These are phyloP conservation scores for Talaromyces thailandensis DNA, from an alignment of 495 filamentous ascomycete genomes.

Conservation along the genomic window DNA sequence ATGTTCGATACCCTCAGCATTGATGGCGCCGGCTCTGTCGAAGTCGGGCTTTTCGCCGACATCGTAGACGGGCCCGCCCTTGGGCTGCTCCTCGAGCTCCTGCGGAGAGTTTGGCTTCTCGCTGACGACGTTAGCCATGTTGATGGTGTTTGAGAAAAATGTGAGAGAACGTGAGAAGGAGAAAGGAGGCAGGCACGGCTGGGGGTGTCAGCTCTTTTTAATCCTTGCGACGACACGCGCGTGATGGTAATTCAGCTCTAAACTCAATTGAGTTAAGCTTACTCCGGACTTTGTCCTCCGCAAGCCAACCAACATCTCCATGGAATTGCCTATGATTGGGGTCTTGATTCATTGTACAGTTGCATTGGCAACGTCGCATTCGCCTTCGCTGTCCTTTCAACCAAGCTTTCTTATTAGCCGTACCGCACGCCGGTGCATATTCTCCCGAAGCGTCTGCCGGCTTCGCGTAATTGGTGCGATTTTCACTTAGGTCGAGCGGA, in stretches of 20 bases:
- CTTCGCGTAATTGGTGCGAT: not conserved
- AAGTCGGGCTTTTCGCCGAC: constrained; percentile 34
- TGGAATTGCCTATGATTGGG: constrained; percentile 3
- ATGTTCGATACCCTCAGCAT: constrained; percentile 35
- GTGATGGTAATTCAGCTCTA: constrained; percentile 13
- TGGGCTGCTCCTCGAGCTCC: constrained; percentile 31
- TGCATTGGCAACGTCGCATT: not conserved
- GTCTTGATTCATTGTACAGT: constrained; percentile 11
- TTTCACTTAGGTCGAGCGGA: constrained; percentile 16
- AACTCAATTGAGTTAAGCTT: constrained; percentile 23
- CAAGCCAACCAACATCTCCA: constrained; percentile 12
- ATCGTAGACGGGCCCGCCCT: constrained; percentile 28
- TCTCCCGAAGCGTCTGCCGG: constrained; percentile 1
- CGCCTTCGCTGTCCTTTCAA: constrained; percentile 1
- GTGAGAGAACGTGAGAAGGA: constrained; percentile 10
- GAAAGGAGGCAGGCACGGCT: constrained; percentile 18
- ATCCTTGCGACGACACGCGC: constrained; percentile 18
- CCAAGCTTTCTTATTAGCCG: constrained; percentile 6
- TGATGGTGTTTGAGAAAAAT: constrained; percentile 21
- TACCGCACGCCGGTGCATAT: constrained; percentile 1
- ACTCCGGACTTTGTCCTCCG: constrained; percentile 17
- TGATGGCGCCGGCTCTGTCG: constrained; percentile 36
- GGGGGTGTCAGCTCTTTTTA: constrained; percentile 21
- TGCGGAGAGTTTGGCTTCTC: constrained; percentile 24
- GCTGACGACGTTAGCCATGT: constrained; percentile 29